These are phyloP conservation scores for Trichomonascaceae sp. DNA, from an alignment of 1,139 yeast species.

Conservation along the genomic window DNA sequence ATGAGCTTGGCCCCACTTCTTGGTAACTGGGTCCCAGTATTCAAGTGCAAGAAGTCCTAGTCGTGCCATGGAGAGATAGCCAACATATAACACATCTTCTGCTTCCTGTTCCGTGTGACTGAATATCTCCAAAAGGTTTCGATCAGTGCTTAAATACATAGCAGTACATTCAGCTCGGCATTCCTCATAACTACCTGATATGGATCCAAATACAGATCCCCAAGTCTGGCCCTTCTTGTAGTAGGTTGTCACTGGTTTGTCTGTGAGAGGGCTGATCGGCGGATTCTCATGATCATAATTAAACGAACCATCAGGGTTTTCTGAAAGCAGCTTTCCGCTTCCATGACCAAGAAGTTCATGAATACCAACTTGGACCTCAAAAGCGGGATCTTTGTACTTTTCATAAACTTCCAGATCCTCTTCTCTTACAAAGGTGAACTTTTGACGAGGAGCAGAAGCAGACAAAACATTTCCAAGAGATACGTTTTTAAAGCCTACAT, in stretches of 20 bases:
- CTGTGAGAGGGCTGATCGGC: conserved; percentile 49
- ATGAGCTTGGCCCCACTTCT: conserved; percentile 94
- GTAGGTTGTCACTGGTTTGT: conserved; percentile 55
- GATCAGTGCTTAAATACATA: conserved; percentile 66
- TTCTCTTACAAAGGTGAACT: conserved; percentile 57
- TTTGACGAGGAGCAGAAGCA: conserved; percentile 66
- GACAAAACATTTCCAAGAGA: conserved; percentile 79
- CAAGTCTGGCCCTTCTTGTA: conserved; percentile 81
- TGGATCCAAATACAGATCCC: conserved; percentile 77
- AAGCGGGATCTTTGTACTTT: conserved; percentile 73
- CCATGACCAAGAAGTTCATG: conserved; percentile 94
- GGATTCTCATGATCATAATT: conserved; percentile 63
- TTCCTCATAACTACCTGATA: conserved; percentile 85
- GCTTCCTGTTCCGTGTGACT: conserved; percentile 59
- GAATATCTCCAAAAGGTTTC: conserved; percentile 62
- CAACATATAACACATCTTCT: conserved; percentile 57
- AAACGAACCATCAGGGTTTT: conserved; percentile 55
- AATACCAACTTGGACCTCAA: conserved; percentile 88
- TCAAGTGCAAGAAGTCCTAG: conserved; percentile 81
- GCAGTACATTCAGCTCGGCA: conserved; percentile 92
- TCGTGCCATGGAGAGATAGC: conserved; percentile 76
- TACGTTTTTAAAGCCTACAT: conserved; percentile 81
- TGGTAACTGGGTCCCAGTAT: conserved; percentile 74
- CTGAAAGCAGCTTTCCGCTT: conserved; percentile 71
- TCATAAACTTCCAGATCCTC: conserved; percentile 52